phyloP scores from a whole-genome alignment of 75 land plant species.

The Cupressus sempervirens region DNA sequence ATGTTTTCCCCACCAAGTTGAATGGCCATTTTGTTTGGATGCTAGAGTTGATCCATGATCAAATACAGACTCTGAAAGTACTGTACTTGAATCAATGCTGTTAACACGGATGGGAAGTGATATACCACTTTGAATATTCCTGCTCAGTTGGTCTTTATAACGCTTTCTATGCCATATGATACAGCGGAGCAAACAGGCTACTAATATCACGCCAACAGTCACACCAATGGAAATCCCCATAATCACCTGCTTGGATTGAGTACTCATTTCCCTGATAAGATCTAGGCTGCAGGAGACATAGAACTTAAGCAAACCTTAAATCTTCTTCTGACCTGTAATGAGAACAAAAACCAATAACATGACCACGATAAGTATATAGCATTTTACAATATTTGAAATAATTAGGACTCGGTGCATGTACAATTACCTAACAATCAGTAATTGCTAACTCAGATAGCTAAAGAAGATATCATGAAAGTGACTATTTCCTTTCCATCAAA shows the following conservation, averaged over 20 bases:
- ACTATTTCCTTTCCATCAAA: neutral
- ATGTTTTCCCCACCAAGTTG: conserved; percentile 37
- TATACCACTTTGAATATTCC: conserved; percentile 26
- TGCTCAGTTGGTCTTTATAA: conserved; percentile 10
- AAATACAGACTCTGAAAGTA: conserved; percentile 41
- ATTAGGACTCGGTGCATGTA: neutral
- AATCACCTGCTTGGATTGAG: conserved; percentile 41
- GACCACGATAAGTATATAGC: neutral
- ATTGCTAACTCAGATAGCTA: neutral
- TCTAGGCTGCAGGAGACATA: neutral
- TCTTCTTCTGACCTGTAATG: neutral
- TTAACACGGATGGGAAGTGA: conserved; percentile 58
- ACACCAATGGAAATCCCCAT: conserved; percentile 71
- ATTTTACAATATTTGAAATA: neutral
- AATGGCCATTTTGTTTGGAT: conserved; percentile 14
- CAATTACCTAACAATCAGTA: neutral
- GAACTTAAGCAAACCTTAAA: neutral
- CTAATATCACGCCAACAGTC: conserved; percentile 60
- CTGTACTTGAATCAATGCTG: conserved; percentile 59
- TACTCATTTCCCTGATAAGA: conserved; percentile 23
- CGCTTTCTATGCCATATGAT: conserved; percentile 49
- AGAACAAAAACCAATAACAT: neutral
- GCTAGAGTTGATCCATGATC: conserved; percentile 5
- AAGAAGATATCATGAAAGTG: conserved; percentile 5
- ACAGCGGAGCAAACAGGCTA: conserved; percentile 39